A percentile compares a stretch with the other conserved stretches of the same genome.
Conservation (phyloP, 108 stramenopile species). For the Licmophora abbreviata region DNA sequence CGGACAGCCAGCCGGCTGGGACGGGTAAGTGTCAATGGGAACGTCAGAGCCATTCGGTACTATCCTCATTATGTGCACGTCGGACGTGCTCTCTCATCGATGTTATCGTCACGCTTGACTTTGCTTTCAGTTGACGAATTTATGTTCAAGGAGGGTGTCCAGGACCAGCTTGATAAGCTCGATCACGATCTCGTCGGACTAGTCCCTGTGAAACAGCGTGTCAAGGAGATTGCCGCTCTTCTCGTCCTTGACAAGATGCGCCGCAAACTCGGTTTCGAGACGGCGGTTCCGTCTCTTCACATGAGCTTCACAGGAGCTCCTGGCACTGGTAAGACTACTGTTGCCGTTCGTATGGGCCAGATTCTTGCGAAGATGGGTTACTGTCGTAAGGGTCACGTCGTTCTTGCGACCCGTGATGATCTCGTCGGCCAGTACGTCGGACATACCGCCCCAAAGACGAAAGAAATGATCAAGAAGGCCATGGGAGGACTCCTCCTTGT, state of each 20-base stretch:
- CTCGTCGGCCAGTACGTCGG: slow-evolving; percentile 98
- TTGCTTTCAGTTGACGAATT: slow-evolving; percentile 81
- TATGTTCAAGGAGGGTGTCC: slow-evolving; percentile 98
- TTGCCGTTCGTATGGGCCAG: slow-evolving; percentile 97
- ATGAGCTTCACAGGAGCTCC: slow-evolving; percentile 98
- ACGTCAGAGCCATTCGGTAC: not conserved
- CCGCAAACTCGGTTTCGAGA: slow-evolving; percentile 95
- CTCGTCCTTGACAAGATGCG: slow-evolving; percentile 98
- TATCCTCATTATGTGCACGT: not conserved
- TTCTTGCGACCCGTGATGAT: slow-evolving; percentile 96
- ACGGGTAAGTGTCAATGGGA: slow-evolving; percentile 54
- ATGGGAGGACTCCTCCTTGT: slow-evolving; percentile 94
- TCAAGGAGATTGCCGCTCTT: slow-evolving; percentile 95
- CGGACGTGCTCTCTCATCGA: too few species aligned
- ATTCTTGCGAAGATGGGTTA: slow-evolving; percentile 98
- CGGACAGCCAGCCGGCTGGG: slow-evolving; percentile 80
- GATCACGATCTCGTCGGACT: slow-evolving; percentile 93
- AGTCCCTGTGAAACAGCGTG: slow-evolving; percentile 89
- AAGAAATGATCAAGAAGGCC: slow-evolving; percentile 99
- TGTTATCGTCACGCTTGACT: slow-evolving; percentile 1
- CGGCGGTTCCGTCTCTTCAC: slow-evolving; percentile 94
- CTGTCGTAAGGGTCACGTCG: slow-evolving; percentile 92
- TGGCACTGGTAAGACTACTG: slow-evolving; percentile 98
- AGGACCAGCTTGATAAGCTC: slow-evolving; percentile 92
- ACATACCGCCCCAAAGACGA: slow-evolving; percentile 98